phyloP scores from a whole-genome alignment of 805 yeast species.

The Starmerella roubikii region DNA sequence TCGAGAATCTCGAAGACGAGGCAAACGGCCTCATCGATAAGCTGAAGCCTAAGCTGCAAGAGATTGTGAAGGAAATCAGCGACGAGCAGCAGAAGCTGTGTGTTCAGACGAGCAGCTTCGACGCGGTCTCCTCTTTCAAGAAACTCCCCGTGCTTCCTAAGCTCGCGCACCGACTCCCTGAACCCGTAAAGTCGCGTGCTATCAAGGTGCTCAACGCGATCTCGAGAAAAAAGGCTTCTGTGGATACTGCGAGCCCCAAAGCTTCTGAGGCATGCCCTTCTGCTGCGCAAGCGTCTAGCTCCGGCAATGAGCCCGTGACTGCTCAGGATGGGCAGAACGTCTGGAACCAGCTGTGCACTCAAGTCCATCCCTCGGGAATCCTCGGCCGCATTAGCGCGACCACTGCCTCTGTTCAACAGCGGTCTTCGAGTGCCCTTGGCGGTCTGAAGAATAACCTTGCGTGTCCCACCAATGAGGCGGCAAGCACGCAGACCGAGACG shows the following conservation, averaged over 20 bases:
- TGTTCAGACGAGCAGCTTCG: neutral
- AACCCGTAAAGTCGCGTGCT: constrained; percentile 1
- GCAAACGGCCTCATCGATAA: neutral
- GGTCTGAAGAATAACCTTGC: neutral
- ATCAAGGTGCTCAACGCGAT: neutral
- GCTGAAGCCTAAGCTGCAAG: constrained; percentile 7
- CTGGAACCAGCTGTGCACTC: too few relatives aligned
- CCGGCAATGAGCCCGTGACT: too few relatives aligned
- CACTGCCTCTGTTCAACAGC: neutral
- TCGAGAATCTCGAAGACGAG: neutral
- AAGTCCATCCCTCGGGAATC: too few relatives aligned
- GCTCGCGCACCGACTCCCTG: constrained; percentile 4
- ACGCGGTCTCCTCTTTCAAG: neutral
- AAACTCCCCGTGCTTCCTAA: constrained; percentile 2
- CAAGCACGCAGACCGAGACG: too few relatives aligned
- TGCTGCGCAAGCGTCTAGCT: too few relatives aligned
- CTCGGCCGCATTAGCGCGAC: neutral
- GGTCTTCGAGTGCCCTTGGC: neutral
- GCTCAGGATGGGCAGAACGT: too few relatives aligned
- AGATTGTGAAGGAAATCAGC: constrained; percentile 4
- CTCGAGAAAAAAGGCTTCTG: too few relatives aligned
- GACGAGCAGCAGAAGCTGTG: constrained; percentile 7
- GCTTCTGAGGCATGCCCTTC: too few relatives aligned
- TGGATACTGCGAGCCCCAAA: too few relatives aligned
- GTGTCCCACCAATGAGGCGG: too few relatives aligned